Conservation (phyloP, 257 asterid species). For the Solanum megistacrolobum region DNA sequence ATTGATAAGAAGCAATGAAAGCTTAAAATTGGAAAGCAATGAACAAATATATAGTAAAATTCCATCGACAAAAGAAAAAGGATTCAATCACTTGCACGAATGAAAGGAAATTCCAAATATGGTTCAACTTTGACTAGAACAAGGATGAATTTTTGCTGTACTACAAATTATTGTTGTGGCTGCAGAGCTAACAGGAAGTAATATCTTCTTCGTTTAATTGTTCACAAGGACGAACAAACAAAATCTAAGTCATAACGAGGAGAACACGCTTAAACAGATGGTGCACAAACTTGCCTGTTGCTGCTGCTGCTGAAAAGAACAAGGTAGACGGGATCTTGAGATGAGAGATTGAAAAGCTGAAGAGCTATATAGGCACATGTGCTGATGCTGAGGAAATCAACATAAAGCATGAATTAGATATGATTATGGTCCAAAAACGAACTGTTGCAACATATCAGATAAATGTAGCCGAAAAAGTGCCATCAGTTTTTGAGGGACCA, state of each 20-base stretch:
- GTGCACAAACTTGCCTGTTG: slow-evolving; percentile 45
- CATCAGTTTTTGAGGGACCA: background rate
- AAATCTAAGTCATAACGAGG: background rate
- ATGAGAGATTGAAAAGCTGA: slow-evolving; percentile 47
- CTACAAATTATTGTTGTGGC: background rate
- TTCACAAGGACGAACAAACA: background rate
- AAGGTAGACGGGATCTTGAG: slow-evolving; percentile 48
- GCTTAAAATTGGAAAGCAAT: background rate
- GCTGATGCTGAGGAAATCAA: slow-evolving; percentile 39
- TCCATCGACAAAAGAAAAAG: background rate
- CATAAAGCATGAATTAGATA: background rate
- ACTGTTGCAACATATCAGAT: background rate
- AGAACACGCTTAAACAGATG: background rate
- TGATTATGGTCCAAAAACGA: background rate
- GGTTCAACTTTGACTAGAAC: background rate
- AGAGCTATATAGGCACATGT: slow-evolving; percentile 56
- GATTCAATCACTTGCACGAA: background rate
- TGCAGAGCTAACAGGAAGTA: background rate
- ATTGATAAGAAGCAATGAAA: background rate
- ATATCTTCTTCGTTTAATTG: background rate
- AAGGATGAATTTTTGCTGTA: background rate
- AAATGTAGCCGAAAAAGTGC: background rate
- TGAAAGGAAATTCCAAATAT: background rate
- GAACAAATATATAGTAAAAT: no score
- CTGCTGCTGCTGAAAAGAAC: slow-evolving; percentile 45